Percentiles rank a stretch among this genome's conserved stretches.
These are phyloP conservation scores for Pythium volutum DNA, from an alignment of 352 stramenopile species.

Conservation along the genomic window DNA sequence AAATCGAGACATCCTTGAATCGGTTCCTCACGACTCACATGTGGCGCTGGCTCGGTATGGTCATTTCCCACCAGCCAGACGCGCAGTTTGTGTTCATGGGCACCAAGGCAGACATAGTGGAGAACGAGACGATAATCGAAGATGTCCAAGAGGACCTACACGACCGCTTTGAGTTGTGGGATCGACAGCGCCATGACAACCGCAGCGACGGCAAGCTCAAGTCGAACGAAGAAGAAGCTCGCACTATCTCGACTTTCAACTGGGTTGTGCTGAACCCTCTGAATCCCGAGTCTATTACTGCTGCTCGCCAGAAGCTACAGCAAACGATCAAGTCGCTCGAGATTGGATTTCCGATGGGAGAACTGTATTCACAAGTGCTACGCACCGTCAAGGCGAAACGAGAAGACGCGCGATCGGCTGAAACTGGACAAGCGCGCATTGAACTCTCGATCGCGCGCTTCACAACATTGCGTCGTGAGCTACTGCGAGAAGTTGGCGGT, in stretches of 20 bases:
- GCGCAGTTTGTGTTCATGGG: neutral
- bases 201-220: too few species aligned
- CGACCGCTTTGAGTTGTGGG: neutral
- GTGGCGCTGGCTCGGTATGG: neutral
- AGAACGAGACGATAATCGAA: neutral
- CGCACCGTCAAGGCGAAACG: neutral
- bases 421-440: too few species aligned
- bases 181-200: neutral
- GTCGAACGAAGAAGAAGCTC: neutral
- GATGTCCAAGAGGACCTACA: neutral
- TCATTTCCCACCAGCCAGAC: neutral
- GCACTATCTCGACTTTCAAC: neutral
- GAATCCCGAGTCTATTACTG: neutral
- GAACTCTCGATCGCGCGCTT: too few species aligned
- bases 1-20: neutral
- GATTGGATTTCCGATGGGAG: neutral
- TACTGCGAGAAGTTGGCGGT: too few species aligned
- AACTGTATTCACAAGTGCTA: neutral
- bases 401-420: neutral
- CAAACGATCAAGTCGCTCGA: neutral
- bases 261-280: neutral
- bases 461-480: too few species aligned
- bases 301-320: neutral
- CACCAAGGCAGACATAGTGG: too few species aligned
- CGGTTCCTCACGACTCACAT: neutral